These are phyloP conservation scores for Rutidosis leptorrhynchoides DNA, from an alignment of 129 eudicot genomes.

Conservation along the genomic window DNA sequence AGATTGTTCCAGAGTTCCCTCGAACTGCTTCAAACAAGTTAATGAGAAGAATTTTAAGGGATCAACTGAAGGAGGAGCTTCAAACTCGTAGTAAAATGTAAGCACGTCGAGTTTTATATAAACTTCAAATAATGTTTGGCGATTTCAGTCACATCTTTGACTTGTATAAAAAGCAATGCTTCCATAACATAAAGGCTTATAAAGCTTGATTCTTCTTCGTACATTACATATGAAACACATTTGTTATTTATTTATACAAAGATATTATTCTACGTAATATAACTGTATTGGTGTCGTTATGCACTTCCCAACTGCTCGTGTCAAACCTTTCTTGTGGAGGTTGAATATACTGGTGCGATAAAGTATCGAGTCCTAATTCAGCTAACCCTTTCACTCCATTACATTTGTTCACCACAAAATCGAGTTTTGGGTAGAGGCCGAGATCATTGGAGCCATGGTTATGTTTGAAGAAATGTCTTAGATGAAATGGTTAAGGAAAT, in stretches of 20 bases:
- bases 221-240: background rate
- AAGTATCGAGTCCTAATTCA: conserved; percentile 1
- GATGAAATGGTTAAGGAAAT: too few species aligned
- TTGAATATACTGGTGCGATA: conserved; percentile 9
- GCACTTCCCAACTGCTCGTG: background rate
- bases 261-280: background rate
- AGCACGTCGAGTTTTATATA: background rate
- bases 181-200: background rate
- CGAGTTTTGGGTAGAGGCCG: background rate
- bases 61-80: conserved; percentile 59
- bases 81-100: conserved; percentile 51
- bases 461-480: background rate
- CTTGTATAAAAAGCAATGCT: background rate
- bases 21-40: conserved; percentile 85
- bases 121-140: background rate
- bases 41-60: conserved; percentile 71
- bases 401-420: conserved; percentile 3
- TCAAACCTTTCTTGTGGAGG: conserved; percentile 21
- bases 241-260: background rate
- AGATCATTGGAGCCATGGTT: conserved; percentile 5
- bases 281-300: background rate
- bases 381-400: conserved; percentile 10
- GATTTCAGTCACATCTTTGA: background rate
- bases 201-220: conserved; percentile 10
- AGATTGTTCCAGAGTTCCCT: conserved; percentile 71